Evolutionary conservation across 345 rosid species (phyloP), one percentile per base, ranked within the genome.

Genomic region (Microthlaspi erraticum): DNA sequence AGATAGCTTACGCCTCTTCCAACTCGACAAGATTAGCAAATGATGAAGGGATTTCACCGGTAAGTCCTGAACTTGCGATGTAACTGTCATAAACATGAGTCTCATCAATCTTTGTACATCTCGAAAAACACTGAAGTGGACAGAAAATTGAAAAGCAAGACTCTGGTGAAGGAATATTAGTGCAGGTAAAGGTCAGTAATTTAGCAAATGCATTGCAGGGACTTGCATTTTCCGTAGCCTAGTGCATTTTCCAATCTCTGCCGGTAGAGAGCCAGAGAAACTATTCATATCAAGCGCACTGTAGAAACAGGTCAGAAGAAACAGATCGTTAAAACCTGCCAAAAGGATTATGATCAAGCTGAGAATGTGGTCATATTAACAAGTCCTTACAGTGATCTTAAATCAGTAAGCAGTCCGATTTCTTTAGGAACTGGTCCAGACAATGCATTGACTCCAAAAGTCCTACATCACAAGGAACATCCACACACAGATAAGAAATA

Each of bases 381-480:
- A 49, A 37, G 37, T 48, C 58, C 86, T 80, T 84, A 86, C 94
- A 88, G 9, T 31, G 20, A 26, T 41, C 68, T 43, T 62, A 86
- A 70, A 57, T 82, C 84, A 44, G 84, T 76, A 70, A 86, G 89
- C 66, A 64, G 37, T 19, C 95, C 91, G 34, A 88, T 74, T 79
- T 88, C 90, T 72, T 60, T 78, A 5, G 92, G 95, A 55, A 88
- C 65, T 62, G 84, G 86, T 65, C 90, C 92, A 1, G 84, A 83
- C 51, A 85, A 51, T 3, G 85, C 74, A 74, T 88, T 85, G 23
- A 67, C 80, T 23, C 84, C 86, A 63, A 88, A 0, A 48, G 4
- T 57, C 89, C 94, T 90, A 77, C 1, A 20, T 32, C 34, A 32
- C n/a, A n/a, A n/a, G 38, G 8, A 36, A 36, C 11, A 36, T 36